A percentile compares a stretch with the other conserved stretches of the same genome.
Conservation (phyloP, 805 yeast genomes). For the Candida andamanensis region DNA sequence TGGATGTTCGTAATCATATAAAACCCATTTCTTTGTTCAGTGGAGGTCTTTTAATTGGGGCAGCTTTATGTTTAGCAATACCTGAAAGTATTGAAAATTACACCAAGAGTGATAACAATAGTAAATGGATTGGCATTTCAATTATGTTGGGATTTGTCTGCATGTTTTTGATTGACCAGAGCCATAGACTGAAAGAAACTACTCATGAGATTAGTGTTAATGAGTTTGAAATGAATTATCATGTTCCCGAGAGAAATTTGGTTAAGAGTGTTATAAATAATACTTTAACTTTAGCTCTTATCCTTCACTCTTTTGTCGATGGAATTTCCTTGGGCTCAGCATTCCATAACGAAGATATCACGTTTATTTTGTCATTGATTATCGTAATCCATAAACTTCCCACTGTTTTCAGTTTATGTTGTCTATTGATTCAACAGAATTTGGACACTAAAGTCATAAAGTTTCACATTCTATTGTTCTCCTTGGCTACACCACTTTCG, state of each 20-base stretch:
- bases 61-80: conserved; percentile 11
- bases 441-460: conserved; percentile 26
- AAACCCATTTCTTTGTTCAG: conserved; percentile 7
- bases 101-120: conserved; percentile 1
- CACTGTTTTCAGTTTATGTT: conserved; percentile 61
- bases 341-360: conserved; percentile 30
- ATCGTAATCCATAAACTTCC: conserved; percentile 71
- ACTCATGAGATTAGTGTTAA: neutral
- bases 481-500: conserved; percentile 57
- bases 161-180: conserved; percentile 4
- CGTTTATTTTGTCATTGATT: conserved; percentile 50
- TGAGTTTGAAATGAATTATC: neutral
- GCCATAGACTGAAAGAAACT: neutral
- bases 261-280: conserved; percentile 28
- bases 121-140: conserved; percentile 11
- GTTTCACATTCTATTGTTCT: conserved; percentile 48
- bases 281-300: conserved; percentile 55
- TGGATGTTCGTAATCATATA: conserved; percentile 6
- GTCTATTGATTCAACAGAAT: conserved; percentile 44
- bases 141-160: conserved; percentile 9
- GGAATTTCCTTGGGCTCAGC: conserved; percentile 71
- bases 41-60: conserved; percentile 12
- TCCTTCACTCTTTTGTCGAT: conserved; percentile 66
- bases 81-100: conserved; percentile 12
- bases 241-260: neutral